Percentiles rank a stretch among this genome's conserved stretches.
These are phyloP conservation scores for Phialophora chinensis DNA, from an alignment of 2,329 filamentous ascomycete genomes.

Conservation along the genomic window DNA sequence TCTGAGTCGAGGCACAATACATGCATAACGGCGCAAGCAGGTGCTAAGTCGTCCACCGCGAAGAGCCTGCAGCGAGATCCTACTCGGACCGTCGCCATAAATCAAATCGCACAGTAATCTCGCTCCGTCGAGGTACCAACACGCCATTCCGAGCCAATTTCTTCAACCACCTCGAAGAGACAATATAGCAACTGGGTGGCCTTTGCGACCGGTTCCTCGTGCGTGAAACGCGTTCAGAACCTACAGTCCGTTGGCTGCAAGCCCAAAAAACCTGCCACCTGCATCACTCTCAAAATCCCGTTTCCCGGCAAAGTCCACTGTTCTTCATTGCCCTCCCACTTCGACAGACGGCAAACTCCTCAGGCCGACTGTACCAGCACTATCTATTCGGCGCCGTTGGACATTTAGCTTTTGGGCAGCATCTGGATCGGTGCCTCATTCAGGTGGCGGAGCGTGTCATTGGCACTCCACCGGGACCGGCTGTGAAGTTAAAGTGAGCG, in stretches of 20 bases:
- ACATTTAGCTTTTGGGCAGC: conserved; percentile 15
- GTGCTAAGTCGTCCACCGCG: background rate
- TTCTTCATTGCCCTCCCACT: background rate
- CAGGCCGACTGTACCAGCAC: conserved; percentile 2
- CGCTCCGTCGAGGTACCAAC: background rate
- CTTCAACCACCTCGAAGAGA: background rate
- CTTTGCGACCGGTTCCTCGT: background rate
- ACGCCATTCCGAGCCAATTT: background rate
- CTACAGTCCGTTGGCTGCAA: background rate
- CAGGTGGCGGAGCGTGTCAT: conserved; percentile 19
- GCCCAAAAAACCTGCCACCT: background rate
- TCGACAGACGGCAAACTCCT: background rate
- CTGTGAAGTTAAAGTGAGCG: conserved; percentile 15
- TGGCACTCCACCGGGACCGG: conserved; percentile 3
- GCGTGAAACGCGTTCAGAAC: background rate
- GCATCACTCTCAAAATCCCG: background rate
- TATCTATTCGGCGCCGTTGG: background rate
- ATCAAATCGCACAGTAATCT: background rate
- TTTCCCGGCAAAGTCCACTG: background rate
- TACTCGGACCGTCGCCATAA: background rate
- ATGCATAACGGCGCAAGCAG: background rate
- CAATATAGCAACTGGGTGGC: background rate
- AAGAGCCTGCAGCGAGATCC: background rate
- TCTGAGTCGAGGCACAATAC: background rate
- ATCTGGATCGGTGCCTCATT: conserved; percentile 17